Base-by-base conservation (phyloP, 148 eudicot species). In the Rheum nobile region DNA sequence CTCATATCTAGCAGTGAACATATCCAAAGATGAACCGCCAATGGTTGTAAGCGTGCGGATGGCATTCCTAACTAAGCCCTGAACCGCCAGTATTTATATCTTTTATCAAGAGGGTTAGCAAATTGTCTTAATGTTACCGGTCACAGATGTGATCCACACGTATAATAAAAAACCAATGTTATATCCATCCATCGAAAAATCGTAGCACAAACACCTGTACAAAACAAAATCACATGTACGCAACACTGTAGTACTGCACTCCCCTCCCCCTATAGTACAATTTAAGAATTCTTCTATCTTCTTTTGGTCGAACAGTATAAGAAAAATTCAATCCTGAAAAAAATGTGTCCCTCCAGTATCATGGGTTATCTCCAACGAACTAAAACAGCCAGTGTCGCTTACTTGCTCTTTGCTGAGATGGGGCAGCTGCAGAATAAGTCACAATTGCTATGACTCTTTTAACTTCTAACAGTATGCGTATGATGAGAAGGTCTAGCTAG, bases 381-480 rank as follows among this genome's bases (percentile, higher is more conserved):
- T 79, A 91, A 72, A 89, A 91, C 86, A 91, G 76, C 97, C 97
- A 89, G 80, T 89, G 97, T 68, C 86, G 87, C 88, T 76, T 86
- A 81, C 85, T 85, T 38, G 88, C 90, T 79, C 86, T 87, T 2
- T 69, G 83, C 48, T 78, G 94, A 68, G 79, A 55, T 28, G 87
- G 90, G 59, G 87, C 88, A 76, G 75, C 97, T 91, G 93, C 85
- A 87, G 39, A 52, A 75, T 4, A 29, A 67, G 43, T 68, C 21
- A 71, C 46, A 22, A 72, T 71, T 65, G 75, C 47, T 71, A 26
- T 46, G 21, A 67, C 50, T 32, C 31, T 48, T 19, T 31, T 0
- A 71, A 6, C 19, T 14, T n/a, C 50, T 24, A 2, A 72, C 16
- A 71, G 17, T 11, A 35, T 12, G 28, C 41, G 73, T 3, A 55